Base-by-base conservation (phyloP, 108 stramenopile species). In the Nitzschia putrida region DNA sequence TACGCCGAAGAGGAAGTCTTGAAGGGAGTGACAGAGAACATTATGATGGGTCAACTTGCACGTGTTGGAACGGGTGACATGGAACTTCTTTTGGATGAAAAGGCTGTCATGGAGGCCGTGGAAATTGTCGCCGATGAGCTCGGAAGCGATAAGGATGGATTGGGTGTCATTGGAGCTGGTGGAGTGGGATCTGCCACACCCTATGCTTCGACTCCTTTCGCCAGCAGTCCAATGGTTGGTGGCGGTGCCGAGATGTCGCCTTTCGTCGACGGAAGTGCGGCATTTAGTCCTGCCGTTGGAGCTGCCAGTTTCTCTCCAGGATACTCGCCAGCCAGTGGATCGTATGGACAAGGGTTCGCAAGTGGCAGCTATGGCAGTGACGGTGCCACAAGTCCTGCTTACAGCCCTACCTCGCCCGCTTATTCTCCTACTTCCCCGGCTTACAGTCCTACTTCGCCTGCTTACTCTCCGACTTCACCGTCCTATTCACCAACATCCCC, bases 31-130 rank as follows among this genome's bases (percentile, higher is more conserved):
- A 97, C 96, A 21, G 96, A 97, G 73, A 99, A 98, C 69, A 97
- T 99, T 58, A 95, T 99, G 96, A 88, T 98, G 84, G 98, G 97
- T 0, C 96, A 97, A 74, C 84, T 97, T 61, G 96, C 94, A 24
- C 75, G 88, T 43, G 91, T 97, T 34, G 97, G 97, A 44, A 97
- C 97, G 0, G 97, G 97, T 29, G 83, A 87, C 60, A 93, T 98
- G 83, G 97, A 98, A 53, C 80, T 98, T 21, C 78, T 97, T 49
- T 84, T 99, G 55, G 97, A 99, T 61, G 82, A 93, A 47, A 97
- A 97, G 79, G 90, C 98, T 56, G 80, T 92, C 24, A 86, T 86
- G 22, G 88, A 95, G 63, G 95, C 94, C 42, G 89, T 96, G 38
- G 94, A 95, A 68, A 82, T 95, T 25, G 94, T 91, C 22, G 90